Evolutionary conservation across 2,329 filamentous ascomycete species (phyloP), one percentile per base, ranked within the genome.

Genomic region (Beauveria australis): DNA sequence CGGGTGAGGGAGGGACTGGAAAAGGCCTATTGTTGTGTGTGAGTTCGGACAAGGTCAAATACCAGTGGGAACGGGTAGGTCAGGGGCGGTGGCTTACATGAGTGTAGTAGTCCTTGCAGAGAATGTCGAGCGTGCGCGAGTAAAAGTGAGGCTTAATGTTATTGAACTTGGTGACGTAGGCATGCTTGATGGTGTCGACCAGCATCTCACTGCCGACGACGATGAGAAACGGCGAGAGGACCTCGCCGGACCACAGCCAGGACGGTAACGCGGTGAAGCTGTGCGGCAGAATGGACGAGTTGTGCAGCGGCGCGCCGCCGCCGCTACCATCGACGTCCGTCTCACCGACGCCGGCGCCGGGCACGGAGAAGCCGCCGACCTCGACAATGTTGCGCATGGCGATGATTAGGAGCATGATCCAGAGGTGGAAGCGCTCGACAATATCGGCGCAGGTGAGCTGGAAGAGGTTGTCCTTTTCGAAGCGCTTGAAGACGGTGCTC

Each of bases 151-250:
- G 94, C 65, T 94, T 93, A 66, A 92, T 92, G 67, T 96, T 96
- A 79, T 99, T 99, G 78, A 99, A 99, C 71, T 99, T 99, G 71
- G 88, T 92, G 71, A 99, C 95, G 71, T 97, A 99, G 24, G 91
- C 91, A 71, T 99, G 95, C 73, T 99, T 99, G 72, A 97, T 84
- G 84, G 90, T 92, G 74, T 99, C 94, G 2, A 99, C 94, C 9
- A 96, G 77, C 87, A 97, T 97, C 75, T 99, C 94, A 64, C 92
- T 96, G 1, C 92, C 93, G 7, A 99, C 83, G 0, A 99, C 95
- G 8, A 99, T 86, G 14, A 99, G 76, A 67, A 99, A 99, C 0
- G 94, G 95, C 0, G 91, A 92, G 4, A 99, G 78, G 0, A 99
- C 89, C 71, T 97, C 92, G 10, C 90, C 91, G 0, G 89, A 89